phyloP scores from a whole-genome alignment of 2,329 filamentous ascomycete species.

The Lasiodiplodia citricola region DNA sequence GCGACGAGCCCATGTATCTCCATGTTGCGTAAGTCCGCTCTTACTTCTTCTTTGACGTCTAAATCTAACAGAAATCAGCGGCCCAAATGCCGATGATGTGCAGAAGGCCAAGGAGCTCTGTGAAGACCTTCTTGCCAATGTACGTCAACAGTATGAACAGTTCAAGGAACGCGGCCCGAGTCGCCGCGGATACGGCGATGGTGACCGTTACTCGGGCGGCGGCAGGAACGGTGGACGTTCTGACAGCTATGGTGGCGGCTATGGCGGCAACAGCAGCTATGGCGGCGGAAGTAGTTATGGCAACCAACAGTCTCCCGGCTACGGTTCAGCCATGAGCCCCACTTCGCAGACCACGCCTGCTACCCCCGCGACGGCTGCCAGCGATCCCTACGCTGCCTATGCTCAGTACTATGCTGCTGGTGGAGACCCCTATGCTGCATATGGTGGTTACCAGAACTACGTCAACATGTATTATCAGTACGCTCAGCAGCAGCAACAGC shows the following conservation, averaged over 20 bases:
- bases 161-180: conserved; percentile 75
- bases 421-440: conserved; percentile 85
- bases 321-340: conserved; percentile 37
- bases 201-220: conserved; percentile 41
- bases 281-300: conserved; percentile 38
- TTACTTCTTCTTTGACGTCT: conserved; percentile 20
- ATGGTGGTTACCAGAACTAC: conserved; percentile 70
- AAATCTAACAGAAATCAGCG: conserved; percentile 57
- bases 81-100: conserved; percentile 86
- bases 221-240: conserved; percentile 47
- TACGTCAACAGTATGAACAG: conserved; percentile 84
- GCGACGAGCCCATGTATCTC: conserved; percentile 94
- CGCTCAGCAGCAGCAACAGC: conserved; percentile 34
- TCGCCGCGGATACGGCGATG: conserved; percentile 48
- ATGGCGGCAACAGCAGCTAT: conserved; percentile 32
- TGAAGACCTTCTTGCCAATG: conserved; percentile 83
- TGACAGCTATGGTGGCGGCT: conserved; percentile 46
- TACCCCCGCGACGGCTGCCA: conserved; percentile 39
- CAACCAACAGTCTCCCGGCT: conserved; percentile 42
- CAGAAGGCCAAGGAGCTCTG: conserved; percentile 86
- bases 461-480: conserved; percentile 40
- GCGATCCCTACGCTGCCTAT: conserved; percentile 81
- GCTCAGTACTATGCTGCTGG: conserved; percentile 75
- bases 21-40: conserved; percentile 78
- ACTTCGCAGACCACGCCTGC: conserved; percentile 48